phyloP scores from a whole-genome alignment of 2,329 filamentous ascomycete species.

The Aspergillus melleus region DNA sequence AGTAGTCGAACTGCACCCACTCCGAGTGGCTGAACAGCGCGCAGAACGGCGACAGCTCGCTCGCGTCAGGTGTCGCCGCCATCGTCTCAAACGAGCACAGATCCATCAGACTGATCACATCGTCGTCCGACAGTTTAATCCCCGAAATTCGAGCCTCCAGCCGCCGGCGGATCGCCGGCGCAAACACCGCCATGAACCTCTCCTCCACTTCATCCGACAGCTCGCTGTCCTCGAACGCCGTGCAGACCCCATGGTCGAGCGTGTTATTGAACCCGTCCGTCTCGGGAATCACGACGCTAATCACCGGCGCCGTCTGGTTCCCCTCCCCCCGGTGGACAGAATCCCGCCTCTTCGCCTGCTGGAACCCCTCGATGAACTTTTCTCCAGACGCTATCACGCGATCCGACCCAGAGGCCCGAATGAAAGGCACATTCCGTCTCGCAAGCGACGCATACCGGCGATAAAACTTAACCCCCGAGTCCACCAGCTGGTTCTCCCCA shows the following conservation, averaged over 20 bases:
- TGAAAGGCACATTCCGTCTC: slow-evolving; percentile 61
- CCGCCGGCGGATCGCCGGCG: slow-evolving; percentile 65
- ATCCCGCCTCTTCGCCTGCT: slow-evolving; percentile 54
- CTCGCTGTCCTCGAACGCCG: slow-evolving; percentile 64
- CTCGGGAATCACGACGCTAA: slow-evolving; percentile 71
- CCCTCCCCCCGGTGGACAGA: slow-evolving; percentile 37
- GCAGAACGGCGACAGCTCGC: slow-evolving; percentile 69
- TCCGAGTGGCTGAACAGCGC: slow-evolving; percentile 69
- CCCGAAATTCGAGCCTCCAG: slow-evolving; percentile 69
- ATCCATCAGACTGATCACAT: slow-evolving; percentile 78
- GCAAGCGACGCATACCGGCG: slow-evolving; percentile 67
- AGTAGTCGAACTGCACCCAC: slow-evolving; percentile 80
- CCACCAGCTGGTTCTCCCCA: slow-evolving; percentile 68
- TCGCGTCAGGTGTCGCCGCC: slow-evolving; percentile 53
- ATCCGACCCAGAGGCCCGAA: slow-evolving; percentile 68
- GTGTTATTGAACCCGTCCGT: slow-evolving; percentile 72
- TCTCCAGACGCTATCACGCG: slow-evolving; percentile 73
- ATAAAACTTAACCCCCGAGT: slow-evolving; percentile 76
- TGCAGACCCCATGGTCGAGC: slow-evolving; percentile 72
- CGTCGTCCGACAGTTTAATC: slow-evolving; percentile 61
- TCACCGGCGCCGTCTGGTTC: slow-evolving; percentile 52
- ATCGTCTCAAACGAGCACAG: slow-evolving; percentile 83
- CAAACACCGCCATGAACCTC: slow-evolving; percentile 64
- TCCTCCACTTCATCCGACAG: slow-evolving; percentile 48
- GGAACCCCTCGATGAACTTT: slow-evolving; percentile 75